Percentiles rank a stretch among this genome's conserved stretches.
These are phyloP conservation scores for Lentinula lateritia DNA, from an alignment of 768 basidiomycete genomes.

Conservation along the genomic window DNA sequence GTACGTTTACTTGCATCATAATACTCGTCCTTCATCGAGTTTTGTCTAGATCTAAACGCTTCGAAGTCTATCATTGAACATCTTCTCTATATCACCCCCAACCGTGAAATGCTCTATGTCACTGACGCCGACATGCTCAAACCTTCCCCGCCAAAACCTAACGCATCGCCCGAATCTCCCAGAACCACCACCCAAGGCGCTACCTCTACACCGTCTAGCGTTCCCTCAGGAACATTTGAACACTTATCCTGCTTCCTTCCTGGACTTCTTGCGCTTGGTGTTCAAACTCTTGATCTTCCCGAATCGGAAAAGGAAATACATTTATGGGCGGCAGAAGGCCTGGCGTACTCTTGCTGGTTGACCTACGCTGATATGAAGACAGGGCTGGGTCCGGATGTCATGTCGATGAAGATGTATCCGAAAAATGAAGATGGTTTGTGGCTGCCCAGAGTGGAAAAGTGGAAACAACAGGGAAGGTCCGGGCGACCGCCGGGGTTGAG, in stretches of 20 bases:
- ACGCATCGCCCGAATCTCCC: background rate
- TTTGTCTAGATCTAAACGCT: conserved; percentile 41
- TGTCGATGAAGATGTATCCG: conserved; percentile 24
- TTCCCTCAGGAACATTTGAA: conserved; percentile 44
- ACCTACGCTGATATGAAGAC: conserved; percentile 60
- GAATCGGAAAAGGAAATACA: conserved; percentile 36
- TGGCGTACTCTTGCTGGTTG: conserved; percentile 57
- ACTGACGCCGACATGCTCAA: conserved; percentile 34
- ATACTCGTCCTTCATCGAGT: conserved; percentile 6
- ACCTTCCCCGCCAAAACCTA: conserved; percentile 9
- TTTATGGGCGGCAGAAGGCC: conserved; percentile 55
- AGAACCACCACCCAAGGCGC: background rate
- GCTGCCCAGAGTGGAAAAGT: conserved; percentile 32
- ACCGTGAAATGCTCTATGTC: conserved; percentile 56
- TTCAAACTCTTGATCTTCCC: conserved; percentile 36
- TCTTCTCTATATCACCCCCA: conserved; percentile 52
- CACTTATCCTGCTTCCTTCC: conserved; percentile 71
- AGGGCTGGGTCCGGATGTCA: conserved; percentile 59
- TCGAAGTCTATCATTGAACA: conserved; percentile 50
- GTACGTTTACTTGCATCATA: conserved; percentile 31
- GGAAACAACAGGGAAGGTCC: conserved; percentile 35
- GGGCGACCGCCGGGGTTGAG: conserved; percentile 29
- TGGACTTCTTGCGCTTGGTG: conserved; percentile 61
- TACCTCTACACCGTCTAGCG: background rate
- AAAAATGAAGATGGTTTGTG: conserved; percentile 23